phyloP scores from a whole-genome alignment of 805 yeast species.

The Saturnispora halmiae region DNA sequence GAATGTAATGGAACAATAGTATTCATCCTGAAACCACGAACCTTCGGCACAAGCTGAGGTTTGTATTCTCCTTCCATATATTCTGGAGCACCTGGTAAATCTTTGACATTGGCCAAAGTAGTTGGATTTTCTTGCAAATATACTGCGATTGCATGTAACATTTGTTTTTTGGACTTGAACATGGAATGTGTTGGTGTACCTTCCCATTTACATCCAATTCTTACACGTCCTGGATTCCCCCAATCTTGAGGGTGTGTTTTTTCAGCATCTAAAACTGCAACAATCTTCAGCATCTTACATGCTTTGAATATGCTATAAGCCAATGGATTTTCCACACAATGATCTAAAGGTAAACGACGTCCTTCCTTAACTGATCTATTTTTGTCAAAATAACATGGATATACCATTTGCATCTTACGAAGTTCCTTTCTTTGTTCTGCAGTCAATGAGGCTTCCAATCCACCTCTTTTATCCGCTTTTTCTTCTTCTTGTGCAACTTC shows the following conservation, averaged over 20 bases:
- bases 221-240: slow-evolving; percentile 95
- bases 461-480: not conserved
- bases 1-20: slow-evolving; percentile 84
- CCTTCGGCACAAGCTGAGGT: slow-evolving; percentile 58
- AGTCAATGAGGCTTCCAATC: slow-evolving; percentile 18
- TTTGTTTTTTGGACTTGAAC: slow-evolving; percentile 52
- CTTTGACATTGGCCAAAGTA: slow-evolving; percentile 50
- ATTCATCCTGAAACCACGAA: slow-evolving; percentile 82
- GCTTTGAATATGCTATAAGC: slow-evolving; percentile 81
- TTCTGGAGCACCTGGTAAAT: slow-evolving; percentile 59
- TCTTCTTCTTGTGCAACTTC: not conserved
- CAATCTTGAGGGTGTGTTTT: slow-evolving; percentile 94
- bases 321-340: slow-evolving; percentile 79
- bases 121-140: slow-evolving; percentile 64
- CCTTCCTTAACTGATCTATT: slow-evolving; percentile 72
- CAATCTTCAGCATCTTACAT: slow-evolving; percentile 25
- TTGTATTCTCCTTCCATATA: slow-evolving; percentile 39
- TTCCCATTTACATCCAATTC: slow-evolving; percentile 52
- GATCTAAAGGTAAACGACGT: slow-evolving; percentile 60
- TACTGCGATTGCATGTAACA: slow-evolving; percentile 51
- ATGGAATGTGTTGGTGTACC: slow-evolving; percentile 32
- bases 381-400: slow-evolving; percentile 88
- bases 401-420: slow-evolving; percentile 61
- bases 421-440: slow-evolving; percentile 54
- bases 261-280: slow-evolving; percentile 57